Conservation (phyloP, 495 filamentous ascomycete species). For the Xylaria scruposa region DNA sequence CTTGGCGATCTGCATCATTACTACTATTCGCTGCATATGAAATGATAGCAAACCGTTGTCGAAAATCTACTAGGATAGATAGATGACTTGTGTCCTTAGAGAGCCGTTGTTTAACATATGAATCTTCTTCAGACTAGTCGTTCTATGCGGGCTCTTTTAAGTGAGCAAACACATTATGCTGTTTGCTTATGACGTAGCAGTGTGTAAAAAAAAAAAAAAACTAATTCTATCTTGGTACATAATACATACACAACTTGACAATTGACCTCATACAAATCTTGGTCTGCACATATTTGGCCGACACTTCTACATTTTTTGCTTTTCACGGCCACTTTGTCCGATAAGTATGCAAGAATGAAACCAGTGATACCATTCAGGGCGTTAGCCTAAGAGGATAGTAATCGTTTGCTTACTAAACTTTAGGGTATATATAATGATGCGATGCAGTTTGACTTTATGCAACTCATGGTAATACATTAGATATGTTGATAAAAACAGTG, state of each 20-base stretch:
- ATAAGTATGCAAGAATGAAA: background rate
- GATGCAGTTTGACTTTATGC: conserved; percentile 2
- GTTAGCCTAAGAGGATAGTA: background rate
- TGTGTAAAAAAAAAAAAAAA: background rate
- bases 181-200: conserved; percentile 6
- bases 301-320: background rate
- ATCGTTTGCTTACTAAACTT: conserved; percentile 17
- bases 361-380: background rate
- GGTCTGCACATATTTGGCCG: background rate
- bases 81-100: background rate
- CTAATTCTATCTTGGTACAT: background rate
- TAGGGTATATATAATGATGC: conserved; percentile 8
- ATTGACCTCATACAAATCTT: background rate
- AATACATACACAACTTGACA: background rate
- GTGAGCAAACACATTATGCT: background rate
- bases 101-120: background rate
- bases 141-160: background rate
- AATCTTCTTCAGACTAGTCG: background rate
- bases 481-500: conserved; percentile 8
- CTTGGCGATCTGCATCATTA: conserved; percentile 3
- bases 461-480: background rate
- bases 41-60: background rate
- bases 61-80: background rate
- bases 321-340: background rate
- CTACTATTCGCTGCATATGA: background rate